These are phyloP conservation scores for Melampsora larici-populina DNA, from an alignment of 1,284 basidiomycete genomes.

Conservation along the genomic window DNA sequence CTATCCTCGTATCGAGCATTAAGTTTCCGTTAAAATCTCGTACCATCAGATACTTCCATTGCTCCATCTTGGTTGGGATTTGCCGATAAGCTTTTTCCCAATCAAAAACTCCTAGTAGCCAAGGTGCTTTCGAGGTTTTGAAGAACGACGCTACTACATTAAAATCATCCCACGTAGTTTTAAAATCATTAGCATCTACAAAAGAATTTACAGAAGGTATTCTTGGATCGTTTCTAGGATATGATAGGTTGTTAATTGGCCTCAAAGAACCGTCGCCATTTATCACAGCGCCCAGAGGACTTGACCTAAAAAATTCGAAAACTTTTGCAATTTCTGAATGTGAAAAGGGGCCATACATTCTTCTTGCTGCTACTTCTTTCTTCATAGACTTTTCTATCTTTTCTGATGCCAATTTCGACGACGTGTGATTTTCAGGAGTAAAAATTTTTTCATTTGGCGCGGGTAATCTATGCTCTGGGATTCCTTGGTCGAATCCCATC, in stretches of 20 bases:
- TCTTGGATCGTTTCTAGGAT: background rate
- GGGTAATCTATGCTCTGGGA: background rate
- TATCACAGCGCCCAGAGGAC: constrained; percentile 3
- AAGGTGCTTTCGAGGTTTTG: background rate
- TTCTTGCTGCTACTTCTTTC: background rate
- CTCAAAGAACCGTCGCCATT: constrained; percentile 3
- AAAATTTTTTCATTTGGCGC: too few species aligned
- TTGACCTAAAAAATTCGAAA: constrained; percentile 6
- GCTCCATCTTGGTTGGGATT: background rate
- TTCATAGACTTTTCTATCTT: too few species aligned
- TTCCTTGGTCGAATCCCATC: constrained; percentile 3
- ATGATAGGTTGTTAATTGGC: constrained; percentile 10
- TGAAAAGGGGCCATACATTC: constrained; percentile 6
- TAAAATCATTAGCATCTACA: background rate
- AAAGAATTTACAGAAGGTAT: constrained; percentile 12
- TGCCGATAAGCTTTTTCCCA: too few species aligned
- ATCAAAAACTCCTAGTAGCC: background rate
- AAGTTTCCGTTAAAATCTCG: too few species aligned
- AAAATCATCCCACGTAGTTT: constrained; percentile 18
- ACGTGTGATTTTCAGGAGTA: too few species aligned
- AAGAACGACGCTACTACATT: background rate
- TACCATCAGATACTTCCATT: too few species aligned
- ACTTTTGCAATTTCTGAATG: background rate
- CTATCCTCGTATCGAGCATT: too few species aligned
- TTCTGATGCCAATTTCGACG: too few species aligned